Base-by-base conservation (phyloP, 768 basidiomycete genomes). In the Dacryopinax primogenitus region DNA sequence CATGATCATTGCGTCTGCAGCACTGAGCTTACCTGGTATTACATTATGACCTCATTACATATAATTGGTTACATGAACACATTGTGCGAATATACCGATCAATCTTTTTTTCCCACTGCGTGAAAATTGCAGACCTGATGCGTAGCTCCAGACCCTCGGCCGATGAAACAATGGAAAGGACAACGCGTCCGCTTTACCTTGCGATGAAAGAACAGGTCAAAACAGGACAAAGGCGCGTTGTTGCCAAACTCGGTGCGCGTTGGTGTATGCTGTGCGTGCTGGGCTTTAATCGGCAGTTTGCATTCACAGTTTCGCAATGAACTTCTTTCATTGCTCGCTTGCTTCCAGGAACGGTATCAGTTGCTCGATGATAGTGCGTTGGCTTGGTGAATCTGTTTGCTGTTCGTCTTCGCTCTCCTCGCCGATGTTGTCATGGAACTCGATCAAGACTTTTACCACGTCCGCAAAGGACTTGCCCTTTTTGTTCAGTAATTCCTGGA, bases 1-100 rank as follows among this genome's bases (percentile, higher is more conserved):
- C 67, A 97, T 99, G 94, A 78, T 97, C 65, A 77, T 92, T 66
- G 81, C 86, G 33, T 84, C 85, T 26, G 78, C 79, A 66, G 74
- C 78, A 58, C 30, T 62, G 66, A 67, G 62, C 62, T n/a, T 58
- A 63, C 33, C 33, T 33, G 30, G 16, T 35, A 18, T 41, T 44
- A 44, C 39, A 51, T 33, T 58, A 28, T 64, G 32, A 63, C 61
- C 69, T 63, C 64, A 62, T 44, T 23, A 63, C 64, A 66, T 34
- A 66, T 58, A 26, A 33, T 13, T 64, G 63, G 36, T 62, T 67
- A n/a, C n/a, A 64, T 62, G 44, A 63, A 37, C 7, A n/a, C 47
- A 35, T 34, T 33, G 37, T 69, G 37, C 63, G 45, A 64, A 45
- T 32, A 58, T 30, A 58, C 23, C n/a, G n/a, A n/a, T n/a, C n/a